phyloP scores from a whole-genome alignment of 495 filamentous ascomycete genomes.

The Podospora sp. region DNA sequence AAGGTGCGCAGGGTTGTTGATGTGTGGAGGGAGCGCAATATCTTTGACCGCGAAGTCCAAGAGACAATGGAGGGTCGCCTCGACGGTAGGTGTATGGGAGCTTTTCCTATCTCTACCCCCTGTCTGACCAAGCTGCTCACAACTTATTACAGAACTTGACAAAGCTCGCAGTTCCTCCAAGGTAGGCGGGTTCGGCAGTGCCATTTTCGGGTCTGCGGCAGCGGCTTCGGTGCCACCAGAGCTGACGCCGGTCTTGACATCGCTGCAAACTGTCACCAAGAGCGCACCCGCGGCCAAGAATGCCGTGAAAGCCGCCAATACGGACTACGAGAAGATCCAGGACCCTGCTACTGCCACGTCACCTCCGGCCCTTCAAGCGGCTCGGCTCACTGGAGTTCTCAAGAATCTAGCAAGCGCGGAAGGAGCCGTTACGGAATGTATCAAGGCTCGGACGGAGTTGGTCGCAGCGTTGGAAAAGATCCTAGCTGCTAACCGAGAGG shows the following conservation, averaged over 20 bases:
- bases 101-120: not conserved
- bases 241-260: constrained; percentile 69
- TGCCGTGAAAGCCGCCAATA: constrained; percentile 65
- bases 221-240: constrained; percentile 66
- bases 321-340: constrained; percentile 79
- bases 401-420: constrained; percentile 91
- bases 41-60: constrained; percentile 82
- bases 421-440: constrained; percentile 82
- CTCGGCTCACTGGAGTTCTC: constrained; percentile 81
- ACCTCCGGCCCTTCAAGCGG: constrained; percentile 85
- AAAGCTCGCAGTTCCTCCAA: constrained; percentile 71
- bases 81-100: constrained; percentile 58
- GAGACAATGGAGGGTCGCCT: constrained; percentile 75
- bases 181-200: constrained; percentile 58
- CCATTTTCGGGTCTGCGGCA: constrained; percentile 68
- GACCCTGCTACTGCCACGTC: constrained; percentile 67
- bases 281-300: constrained; percentile 62
- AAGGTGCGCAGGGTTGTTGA: constrained; percentile 89
- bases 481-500: constrained; percentile 70
- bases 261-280: constrained; percentile 74
- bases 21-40: constrained; percentile 83
- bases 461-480: constrained; percentile 82
- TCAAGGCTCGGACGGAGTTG: constrained; percentile 79
- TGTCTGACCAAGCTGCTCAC: not conserved
- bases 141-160: constrained; percentile 70